Evolutionary conservation across 345 rosid species (phyloP), one percentile per base, ranked within the genome.

Genomic region (Syzygium oleosum): DNA sequence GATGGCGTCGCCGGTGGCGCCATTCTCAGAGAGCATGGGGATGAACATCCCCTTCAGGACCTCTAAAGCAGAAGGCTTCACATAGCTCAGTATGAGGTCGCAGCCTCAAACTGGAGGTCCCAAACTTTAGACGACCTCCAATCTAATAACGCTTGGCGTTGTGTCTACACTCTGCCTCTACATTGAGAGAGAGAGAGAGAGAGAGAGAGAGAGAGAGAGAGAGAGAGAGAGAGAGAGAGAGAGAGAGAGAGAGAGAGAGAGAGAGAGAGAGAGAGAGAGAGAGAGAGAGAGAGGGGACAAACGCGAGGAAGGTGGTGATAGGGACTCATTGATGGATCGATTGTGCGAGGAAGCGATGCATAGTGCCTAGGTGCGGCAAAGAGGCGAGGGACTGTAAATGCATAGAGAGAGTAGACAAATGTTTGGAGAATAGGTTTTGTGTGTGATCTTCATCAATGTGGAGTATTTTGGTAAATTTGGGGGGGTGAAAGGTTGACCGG

Each of bases 21-120:
- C 52, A 21, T 29, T 49, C 31, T 87, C 84, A 7, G 11, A 51
- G 49, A 88, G 80, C 41, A 52, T 88, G 41, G 89, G 89, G 31
- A 88, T 61, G 27, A 88, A 88, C 87, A 88, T 38, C 43, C 89
- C 89, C 53, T 21, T 25, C 25, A 88, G 6, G 23, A 84, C 84
- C 83, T 65, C 53, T 25, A 46, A 27, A 4, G 87, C 15, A 2
- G n/a, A 38, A 12, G 89, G 87, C n/a, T 53, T 58, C 22, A 53
- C 89, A 34, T 85, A 55, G 43, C 63, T 22, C 73, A 88, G 85
- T 12, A 25, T 25, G 15, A 2, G 15, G n/a, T 58, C 5, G 65
- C 31, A 59, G 31, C 65, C 65, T 25, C 31, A 59, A 12, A 25
- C 3, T 59, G 31, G 65, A 27, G 31, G 29, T 25, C 15, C 29